Evolutionary conservation across 345 rosid genomes (phyloP).

Genomic region (Schrenkiella parvula): DNA sequence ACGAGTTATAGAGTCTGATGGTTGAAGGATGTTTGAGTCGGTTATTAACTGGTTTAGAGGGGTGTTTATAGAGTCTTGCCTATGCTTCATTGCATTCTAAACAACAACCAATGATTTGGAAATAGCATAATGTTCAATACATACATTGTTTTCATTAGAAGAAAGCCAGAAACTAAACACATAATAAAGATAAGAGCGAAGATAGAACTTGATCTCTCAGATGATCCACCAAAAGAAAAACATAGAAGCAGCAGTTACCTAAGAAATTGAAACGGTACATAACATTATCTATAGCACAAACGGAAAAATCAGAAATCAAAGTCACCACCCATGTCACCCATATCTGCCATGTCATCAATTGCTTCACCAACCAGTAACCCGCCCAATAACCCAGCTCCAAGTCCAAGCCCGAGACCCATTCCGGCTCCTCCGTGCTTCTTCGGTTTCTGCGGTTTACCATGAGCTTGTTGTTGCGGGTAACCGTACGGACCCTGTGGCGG

Average conservation of each 20-base stretch:
- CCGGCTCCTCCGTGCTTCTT: conserved; percentile 33
- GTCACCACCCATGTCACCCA: conserved; percentile 35
- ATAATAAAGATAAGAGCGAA: neutral
- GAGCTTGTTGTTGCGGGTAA: conserved; percentile 25
- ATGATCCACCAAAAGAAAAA: conserved; percentile 10
- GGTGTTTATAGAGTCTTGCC: too few species aligned
- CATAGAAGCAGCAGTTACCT: neutral
- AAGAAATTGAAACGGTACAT: neutral
- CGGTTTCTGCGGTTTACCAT: conserved; percentile 32
- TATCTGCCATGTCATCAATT: conserved; percentile 21
- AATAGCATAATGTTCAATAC: too few species aligned
- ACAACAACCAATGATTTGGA: too few species aligned
- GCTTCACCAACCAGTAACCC: conserved; percentile 38
- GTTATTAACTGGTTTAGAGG: too few species aligned
- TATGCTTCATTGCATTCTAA: too few species aligned
- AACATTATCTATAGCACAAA: neutral
- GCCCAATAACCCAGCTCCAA: conserved; percentile 39
- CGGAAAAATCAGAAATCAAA: conserved; percentile 27
- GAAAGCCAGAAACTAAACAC: conserved; percentile 6
- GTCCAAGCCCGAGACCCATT: conserved; percentile 36
- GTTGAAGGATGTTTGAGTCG: neutral
- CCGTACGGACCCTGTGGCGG: conserved; percentile 31
- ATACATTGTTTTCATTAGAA: neutral
- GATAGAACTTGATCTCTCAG: conserved; percentile 4
- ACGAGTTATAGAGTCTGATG: conserved; percentile 40